Percentiles rank a stretch among this genome's conserved stretches.
These are phyloP conservation scores for Rubia tinctorum DNA, from an alignment of 305 asterid species.

Conservation along the genomic window DNA sequence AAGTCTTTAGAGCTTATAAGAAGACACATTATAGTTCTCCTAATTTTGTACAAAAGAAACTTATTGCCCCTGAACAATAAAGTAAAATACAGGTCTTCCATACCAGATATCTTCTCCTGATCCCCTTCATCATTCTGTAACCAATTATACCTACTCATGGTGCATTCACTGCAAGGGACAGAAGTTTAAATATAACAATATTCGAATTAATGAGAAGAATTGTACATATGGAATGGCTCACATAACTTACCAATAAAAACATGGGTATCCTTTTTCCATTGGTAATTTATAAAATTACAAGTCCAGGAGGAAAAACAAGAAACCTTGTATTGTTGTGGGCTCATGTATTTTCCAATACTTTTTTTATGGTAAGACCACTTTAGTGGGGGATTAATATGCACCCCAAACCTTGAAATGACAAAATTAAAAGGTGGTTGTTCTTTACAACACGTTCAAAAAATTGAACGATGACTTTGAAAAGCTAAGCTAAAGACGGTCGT, in stretches of 20 bases:
- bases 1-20: neutral
- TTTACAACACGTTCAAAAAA: too few relatives aligned
- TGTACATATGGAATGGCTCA: neutral
- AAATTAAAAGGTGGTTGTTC: too few relatives aligned
- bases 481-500: too few relatives aligned
- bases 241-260: slow-evolving; percentile 80
- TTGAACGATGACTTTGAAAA: too few relatives aligned
- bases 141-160: slow-evolving; percentile 89
- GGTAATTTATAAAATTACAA: too few relatives aligned
- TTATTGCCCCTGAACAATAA: neutral
- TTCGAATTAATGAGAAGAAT: slow-evolving; percentile 1
- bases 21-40: neutral
- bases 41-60: neutral
- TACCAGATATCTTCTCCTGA: slow-evolving; percentile 29
- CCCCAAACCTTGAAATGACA: too few relatives aligned
- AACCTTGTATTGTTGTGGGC: too few relatives aligned
- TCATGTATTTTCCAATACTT: too few relatives aligned
- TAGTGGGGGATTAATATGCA: too few relatives aligned
- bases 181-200: neutral
- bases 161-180: slow-evolving; percentile 63
- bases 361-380: too few relatives aligned
- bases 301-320: too few relatives aligned
- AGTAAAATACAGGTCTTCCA: slow-evolving; percentile 46
- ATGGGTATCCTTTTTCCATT: slow-evolving; percentile 8
- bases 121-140: slow-evolving; percentile 43